Evolutionary conservation across 2,329 filamentous ascomycete species (phyloP), one percentile per base, ranked within the genome.

Genomic region (Colletotrichum sp.): DNA sequence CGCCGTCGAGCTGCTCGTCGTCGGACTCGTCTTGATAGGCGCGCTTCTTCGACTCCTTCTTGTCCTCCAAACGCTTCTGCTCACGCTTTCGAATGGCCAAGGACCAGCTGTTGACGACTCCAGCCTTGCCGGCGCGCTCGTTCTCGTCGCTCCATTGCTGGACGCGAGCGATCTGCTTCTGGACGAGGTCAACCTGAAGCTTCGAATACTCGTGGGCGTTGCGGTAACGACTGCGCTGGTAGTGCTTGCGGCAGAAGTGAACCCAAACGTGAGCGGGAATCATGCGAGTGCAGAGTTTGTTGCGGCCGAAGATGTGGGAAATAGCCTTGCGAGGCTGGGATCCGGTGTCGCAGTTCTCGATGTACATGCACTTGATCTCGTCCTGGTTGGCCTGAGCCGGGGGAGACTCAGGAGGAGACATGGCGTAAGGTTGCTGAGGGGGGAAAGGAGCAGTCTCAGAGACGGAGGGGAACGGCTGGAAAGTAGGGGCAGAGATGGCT

Each of bases 251-350:
- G 83, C 95, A 97, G 81, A 92, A 93, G 80, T 93, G 91, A 1
- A 95, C 91, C 94, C 94, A 96, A 3, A 95, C 90, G 26, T 90
- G 84, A 8, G 90, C 85, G 0, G 94, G 94, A 65, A 97, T 95
- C 60, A 89, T 88, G 39, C 93, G 90, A 1, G 95, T 97, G 80
- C 92, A 93, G 9, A 90, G 88, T 84, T 97, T 97, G 87, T 97
- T 97, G 48, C 95, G 91, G 26, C 95, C 95, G 79, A 96, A 96
- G 71, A 96, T 90, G 81, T 97, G 94, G 0, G 94, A 95, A 75
- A 96, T 93, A 7, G 93, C 92, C 84, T 96, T 96, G 64, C 95
- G 91, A 28, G 90, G 89, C 71, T 91, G 88, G 7, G 91, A 92
- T 6, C 88, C 88, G 0, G 91, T 93, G 62, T 90, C 88, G 80